Base-by-base conservation (phyloP, 768 basidiomycete species). In the Hydnum rufescens region DNA sequence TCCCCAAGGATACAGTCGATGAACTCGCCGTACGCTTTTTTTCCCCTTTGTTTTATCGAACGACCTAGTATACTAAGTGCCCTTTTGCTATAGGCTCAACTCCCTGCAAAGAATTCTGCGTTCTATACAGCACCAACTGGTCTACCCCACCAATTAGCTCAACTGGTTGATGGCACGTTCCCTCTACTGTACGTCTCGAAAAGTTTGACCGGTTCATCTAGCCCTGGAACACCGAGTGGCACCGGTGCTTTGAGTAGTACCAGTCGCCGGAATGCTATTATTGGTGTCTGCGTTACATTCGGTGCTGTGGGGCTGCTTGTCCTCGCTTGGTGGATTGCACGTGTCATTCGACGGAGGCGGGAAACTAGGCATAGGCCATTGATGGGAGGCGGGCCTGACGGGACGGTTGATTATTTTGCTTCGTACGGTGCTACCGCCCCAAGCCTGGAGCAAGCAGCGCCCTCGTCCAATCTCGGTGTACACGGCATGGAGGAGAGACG, bases 211-310 rank as follows among this genome's bases (percentile, higher is more conserved):
- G n/a, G n/a, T n/a, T 57, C 58, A 5, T 28, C 44, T 8, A 47
- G 1, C 26, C 44, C 44, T 25, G 44, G 8, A 8, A 28, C 8
- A 13, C 8, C 8, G 8, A 25, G 44, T 16, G 44, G 44, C 26
- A 8, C 44, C 8, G 44, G 44, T 13, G 13, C 13, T 1, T 13
- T 13, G 13, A 25, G 51, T n/a, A 28, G 25, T 16, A 13, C 62
- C 1, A 65, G 59, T 28, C 72, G 86, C 8, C 74, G 82, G 60
- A 77, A 92, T 58, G 85, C 85, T 25, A 89, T 93, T 61, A 90
- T 95, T 56, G 90, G 90, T 22, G 87, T 93, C 3, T 83, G 88
- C 57, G 77, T 74, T 36, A 77, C 82, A 2, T 73, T 93, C 19
- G 88, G 88, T 8, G 82, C 74, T 3, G 73, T 90, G 52, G 78